A percentile compares a stretch with the other conserved stretches of the same genome.
phyloP scores from a whole-genome alignment of 2,329 filamentous ascomycete genomes.

The Aspergillus pseudoterreus region DNA sequence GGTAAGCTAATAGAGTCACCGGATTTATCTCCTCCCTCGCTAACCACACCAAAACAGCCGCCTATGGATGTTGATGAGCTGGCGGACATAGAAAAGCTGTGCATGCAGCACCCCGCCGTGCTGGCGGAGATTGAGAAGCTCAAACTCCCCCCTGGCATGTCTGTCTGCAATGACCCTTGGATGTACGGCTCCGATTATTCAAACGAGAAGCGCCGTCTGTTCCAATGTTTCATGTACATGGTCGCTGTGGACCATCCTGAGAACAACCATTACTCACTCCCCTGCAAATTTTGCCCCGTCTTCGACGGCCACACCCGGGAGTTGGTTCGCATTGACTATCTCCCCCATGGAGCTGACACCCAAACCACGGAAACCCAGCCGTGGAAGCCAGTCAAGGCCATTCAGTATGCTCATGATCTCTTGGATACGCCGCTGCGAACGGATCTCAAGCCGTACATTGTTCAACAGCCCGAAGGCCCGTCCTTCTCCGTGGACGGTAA shows the following conservation, averaged over 20 bases:
- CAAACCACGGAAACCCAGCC: conserved; percentile 53
- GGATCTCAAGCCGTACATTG: conserved; percentile 62
- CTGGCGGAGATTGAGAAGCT: conserved; percentile 58
- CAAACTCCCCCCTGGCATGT: conserved; percentile 54
- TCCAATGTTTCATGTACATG: conserved; percentile 41
- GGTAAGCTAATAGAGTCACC: conserved; percentile 24
- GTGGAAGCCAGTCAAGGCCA: conserved; percentile 53
- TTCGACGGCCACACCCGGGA: conserved; percentile 60
- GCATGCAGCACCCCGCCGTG: conserved; percentile 53
- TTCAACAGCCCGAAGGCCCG: conserved; percentile 62
- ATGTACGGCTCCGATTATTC: conserved; percentile 56
- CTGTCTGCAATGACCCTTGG: conserved; percentile 62
- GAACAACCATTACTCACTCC: conserved; percentile 35
- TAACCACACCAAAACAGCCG: conserved; percentile 51
- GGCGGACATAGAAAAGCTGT: conserved; percentile 53
- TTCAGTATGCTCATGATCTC: conserved; percentile 59
- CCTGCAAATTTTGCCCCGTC: conserved; percentile 35
- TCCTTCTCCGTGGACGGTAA: conserved; percentile 59
- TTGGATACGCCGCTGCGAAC: conserved; percentile 59
- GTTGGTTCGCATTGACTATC: conserved; percentile 64
- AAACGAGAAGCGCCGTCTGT: conserved; percentile 38
- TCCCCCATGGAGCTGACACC: conserved; percentile 65
- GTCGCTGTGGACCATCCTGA: conserved; percentile 32
- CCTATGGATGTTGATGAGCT: conserved; percentile 59
- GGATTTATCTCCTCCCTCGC: conserved; percentile 37